Base-by-base conservation (phyloP, 2,329 filamentous ascomycete genomes). In the Juglanconis sp. region DNA sequence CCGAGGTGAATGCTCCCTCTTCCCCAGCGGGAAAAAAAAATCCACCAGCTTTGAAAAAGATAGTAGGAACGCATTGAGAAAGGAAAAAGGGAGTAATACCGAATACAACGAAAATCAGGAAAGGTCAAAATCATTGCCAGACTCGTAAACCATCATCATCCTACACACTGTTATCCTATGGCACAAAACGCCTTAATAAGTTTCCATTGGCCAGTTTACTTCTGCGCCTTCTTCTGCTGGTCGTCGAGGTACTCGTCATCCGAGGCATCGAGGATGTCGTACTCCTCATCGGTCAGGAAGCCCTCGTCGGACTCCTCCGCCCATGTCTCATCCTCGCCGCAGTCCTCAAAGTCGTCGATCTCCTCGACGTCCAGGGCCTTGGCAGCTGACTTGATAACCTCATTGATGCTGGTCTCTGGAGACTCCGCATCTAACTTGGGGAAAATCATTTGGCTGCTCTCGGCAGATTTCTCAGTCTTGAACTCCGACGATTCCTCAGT, bases 251-350 rank as follows among this genome's bases (percentile, higher is more conserved):
- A 89, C 72, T 98, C 94, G 73, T 96, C 91, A 67, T 98, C 94
- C 61, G 91, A 96, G 48, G 92, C 94, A 77, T 97, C 92, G 50
- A 98, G 86, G 66, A 98, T 93, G 70, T 99, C 95, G 73, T 98
- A 99, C 77, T 99, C 95, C 74, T 98, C 95, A 65, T 99, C 95
- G 0, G 95, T 98, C 80, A 96, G 77, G 81, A 96, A 97, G 11
- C 88, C 90, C 62, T 90, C 86, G 11, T 87, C 85, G 1, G 82
- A 83, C n/a, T 76, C 78, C 46, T 85, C 81, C n/a, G 74, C 76
- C 79, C 83, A 86, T 51, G 88, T 87, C n/a, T 86, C 85, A 40
- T 79, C 80, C 57, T 82, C 79, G 38, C 44, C 60, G 63, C 79
- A 81, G 53, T 84, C 81, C 64, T 82, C 80, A 51, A 79, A 80